phyloP scores from a whole-genome alignment of 371 early-diverging fungal genomes.

The Batkoa obscura region DNA sequence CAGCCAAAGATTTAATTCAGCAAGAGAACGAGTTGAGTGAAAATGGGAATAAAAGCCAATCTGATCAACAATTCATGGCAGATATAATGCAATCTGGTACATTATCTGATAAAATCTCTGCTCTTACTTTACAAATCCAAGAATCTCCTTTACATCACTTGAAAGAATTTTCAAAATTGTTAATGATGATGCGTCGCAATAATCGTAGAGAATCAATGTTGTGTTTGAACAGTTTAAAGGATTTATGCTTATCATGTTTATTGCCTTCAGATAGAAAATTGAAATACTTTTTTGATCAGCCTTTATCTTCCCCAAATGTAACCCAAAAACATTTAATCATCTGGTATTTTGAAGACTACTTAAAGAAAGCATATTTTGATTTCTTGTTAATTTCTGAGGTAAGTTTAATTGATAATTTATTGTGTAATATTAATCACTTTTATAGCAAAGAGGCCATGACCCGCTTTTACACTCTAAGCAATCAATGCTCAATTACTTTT shows the following conservation, averaged over 20 bases:
- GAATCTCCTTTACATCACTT: conserved; percentile 79
- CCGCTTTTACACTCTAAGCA: conserved; percentile 60
- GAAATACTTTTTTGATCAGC: conserved; percentile 71
- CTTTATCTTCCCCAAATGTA: conserved; percentile 33
- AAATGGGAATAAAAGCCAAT: conserved; percentile 29
- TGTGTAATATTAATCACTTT: not conserved
- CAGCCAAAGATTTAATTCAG: conserved; percentile 41
- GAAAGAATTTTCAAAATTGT: conserved; percentile 51
- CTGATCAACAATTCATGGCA: conserved; percentile 68
- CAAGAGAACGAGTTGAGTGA: conserved; percentile 49
- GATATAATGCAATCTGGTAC: conserved; percentile 83
- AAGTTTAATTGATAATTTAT: conserved; percentile 9
- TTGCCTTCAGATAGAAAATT: conserved; percentile 73
- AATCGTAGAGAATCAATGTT: conserved; percentile 66
- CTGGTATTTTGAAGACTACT: conserved; percentile 84
- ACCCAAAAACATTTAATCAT: conserved; percentile 48
- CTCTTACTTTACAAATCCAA: conserved; percentile 75
- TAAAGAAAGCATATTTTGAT: conserved; percentile 78
- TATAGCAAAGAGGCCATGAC: conserved; percentile 30
- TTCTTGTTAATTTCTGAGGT: conserved; percentile 66
- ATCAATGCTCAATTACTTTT: conserved; percentile 48
- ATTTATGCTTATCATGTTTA: conserved; percentile 58
- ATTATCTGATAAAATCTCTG: conserved; percentile 77
- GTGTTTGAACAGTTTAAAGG: conserved; percentile 74
- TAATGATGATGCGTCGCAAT: conserved; percentile 77